These are phyloP conservation scores for Arabis hirsuta DNA, from an alignment of 345 rosid genomes.

Conservation along the genomic window DNA sequence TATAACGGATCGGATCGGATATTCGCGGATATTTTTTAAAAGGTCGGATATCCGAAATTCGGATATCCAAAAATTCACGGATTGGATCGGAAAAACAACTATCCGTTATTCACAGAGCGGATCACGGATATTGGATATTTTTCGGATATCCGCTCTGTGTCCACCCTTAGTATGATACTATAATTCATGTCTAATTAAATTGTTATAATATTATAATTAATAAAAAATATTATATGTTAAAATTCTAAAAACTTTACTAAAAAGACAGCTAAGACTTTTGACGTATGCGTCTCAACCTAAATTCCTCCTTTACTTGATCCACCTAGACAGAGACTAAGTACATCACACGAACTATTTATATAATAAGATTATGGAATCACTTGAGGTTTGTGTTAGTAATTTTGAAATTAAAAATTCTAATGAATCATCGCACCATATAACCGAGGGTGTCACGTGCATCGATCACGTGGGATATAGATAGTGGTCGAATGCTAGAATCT, in stretches of 20 bases:
- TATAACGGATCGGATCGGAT: no score
- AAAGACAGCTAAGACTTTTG: not conserved
- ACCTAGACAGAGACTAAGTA: not conserved
- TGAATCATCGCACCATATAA: not conserved
- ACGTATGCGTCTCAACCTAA: slow-evolving; percentile 10
- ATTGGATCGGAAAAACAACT: no score
- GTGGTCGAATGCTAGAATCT: slow-evolving; percentile 34
- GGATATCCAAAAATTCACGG: no score
- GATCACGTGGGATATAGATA: slow-evolving; percentile 36
- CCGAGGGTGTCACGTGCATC: slow-evolving; percentile 35
- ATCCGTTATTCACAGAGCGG: no score
- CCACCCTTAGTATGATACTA: no score
- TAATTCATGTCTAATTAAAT: no score
- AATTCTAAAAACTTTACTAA: no score
- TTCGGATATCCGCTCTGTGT: no score
- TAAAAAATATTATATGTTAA: not conserved
- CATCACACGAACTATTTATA: not conserved
- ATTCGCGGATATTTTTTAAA: no score
- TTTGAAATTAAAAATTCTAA: not conserved
- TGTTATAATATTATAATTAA: no score
- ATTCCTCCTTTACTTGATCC: not conserved
- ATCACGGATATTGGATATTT: no score
- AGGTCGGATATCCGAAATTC: no score
- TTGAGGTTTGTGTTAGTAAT: not conserved
- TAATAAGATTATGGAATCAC: not conserved